Evolutionary conservation across 208 protist species (phyloP), one percentile per base, ranked within the genome.

Genomic region (Crithidia bombi): DNA sequence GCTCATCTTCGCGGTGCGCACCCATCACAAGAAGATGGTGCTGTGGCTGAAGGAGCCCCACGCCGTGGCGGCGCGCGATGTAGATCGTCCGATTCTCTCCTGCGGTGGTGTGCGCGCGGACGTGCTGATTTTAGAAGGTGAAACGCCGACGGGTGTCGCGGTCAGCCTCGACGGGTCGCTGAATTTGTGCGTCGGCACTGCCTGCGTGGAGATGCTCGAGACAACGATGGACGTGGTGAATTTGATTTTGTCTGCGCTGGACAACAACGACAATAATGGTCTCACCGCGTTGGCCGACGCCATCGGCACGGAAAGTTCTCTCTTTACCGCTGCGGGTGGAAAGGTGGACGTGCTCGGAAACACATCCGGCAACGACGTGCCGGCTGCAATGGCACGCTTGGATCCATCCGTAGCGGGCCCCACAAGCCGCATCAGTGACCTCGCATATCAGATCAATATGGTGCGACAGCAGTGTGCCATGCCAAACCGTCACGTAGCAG

Each of bases 161-260:
- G 51, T 83, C 30, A 59, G 70, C 11, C 62, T 96, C 15, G 72
- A 84, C 28, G 57, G 74, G 0, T 65, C 78, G 15, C 65, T 91
- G 38, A 75, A 59, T n/a, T 68, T 85, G 50, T 65, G 78, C 47
- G 43, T 93, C 32, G 87, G 88, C 54, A 96, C 91, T 21, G 76
- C 91, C 17, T 90, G 85, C 50, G 87, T 92, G 43, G 83, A 93
- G 69, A 69, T 96, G 30, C 67, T 92, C 10, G 87, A 96, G 75
- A 65, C 69, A 30, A 63, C 91, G 17, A 92, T 93, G 82, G 91
- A 96, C 64, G 82, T 96, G 54, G 52, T 84, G 6, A 91, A 92
- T 47, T 61, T 96, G 33, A 61, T 86, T 30, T 28, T 91, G 25
- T 83, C 78, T 3, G 65, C 73, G 1, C 63, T 85, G 32, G 66